These are phyloP conservation scores for Lipomyces sp. DNA, from an alignment of 805 yeast species.

Conservation along the genomic window DNA sequence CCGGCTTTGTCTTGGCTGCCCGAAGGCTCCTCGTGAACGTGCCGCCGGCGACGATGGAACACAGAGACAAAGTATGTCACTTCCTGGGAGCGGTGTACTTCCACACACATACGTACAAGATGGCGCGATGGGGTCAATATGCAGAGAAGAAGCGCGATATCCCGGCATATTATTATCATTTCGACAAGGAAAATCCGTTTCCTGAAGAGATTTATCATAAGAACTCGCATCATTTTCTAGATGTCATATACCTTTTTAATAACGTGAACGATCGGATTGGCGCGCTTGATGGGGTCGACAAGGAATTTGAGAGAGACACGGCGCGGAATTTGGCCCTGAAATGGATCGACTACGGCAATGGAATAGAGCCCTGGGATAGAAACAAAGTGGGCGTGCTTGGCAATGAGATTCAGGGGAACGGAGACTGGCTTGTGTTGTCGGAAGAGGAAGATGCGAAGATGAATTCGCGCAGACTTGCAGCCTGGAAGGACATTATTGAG, in stretches of 20 bases:
- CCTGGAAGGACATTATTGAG: constrained; percentile 14
- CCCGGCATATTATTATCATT: constrained; percentile 20
- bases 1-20: not conserved
- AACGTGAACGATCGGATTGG: constrained; percentile 7
- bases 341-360: constrained; percentile 15
- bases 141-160: not conserved
- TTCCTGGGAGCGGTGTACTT: constrained; percentile 17
- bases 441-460: constrained; percentile 13
- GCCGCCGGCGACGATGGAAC: constrained; percentile 4
- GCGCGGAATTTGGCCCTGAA: constrained; percentile 11
- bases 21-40: not conserved
- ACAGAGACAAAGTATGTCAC: constrained; percentile 3
- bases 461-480: constrained; percentile 12
- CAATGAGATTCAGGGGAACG: not conserved
- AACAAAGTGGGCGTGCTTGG: constrained; percentile 16
- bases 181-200: constrained; percentile 22
- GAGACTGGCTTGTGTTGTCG: constrained; percentile 10
- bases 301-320: constrained; percentile 6
- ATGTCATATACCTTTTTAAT: constrained; percentile 11
- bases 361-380: constrained; percentile 11
- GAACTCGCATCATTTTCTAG: constrained; percentile 18
- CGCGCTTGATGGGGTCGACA: constrained; percentile 3
- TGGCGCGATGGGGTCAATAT: constrained; percentile 14
- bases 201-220: constrained; percentile 4
- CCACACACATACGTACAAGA: constrained; percentile 13